Conservation (phyloP, 768 basidiomycete species). For the Lentinula sp. region DNA sequence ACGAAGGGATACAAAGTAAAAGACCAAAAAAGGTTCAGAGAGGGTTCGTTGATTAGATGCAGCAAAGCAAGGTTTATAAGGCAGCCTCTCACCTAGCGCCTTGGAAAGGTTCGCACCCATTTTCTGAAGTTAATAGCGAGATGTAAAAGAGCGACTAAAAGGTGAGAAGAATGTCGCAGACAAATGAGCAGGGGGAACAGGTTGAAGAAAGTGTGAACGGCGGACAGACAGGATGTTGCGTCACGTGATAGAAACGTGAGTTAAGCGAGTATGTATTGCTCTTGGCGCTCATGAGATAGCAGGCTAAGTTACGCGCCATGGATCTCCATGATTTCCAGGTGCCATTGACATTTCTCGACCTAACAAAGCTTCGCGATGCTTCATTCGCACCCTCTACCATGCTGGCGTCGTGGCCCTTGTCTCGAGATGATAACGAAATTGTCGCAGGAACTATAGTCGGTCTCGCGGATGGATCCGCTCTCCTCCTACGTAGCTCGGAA, state of each 20-base stretch:
- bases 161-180: slow-evolving; percentile 17
- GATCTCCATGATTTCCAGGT: not conserved
- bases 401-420: not conserved
- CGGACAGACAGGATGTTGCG: not conserved
- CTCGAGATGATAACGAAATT: not conserved
- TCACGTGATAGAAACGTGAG: not conserved
- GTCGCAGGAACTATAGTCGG: not conserved
- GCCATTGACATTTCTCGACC: not conserved
- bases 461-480: not conserved
- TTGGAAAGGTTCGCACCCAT: slow-evolving; percentile 88
- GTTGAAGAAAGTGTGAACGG: not conserved
- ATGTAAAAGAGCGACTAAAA: slow-evolving; percentile 63
- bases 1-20: slow-evolving; percentile 3
- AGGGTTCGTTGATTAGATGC: not conserved
- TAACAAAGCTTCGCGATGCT: not conserved
- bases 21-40: slow-evolving; percentile 8
- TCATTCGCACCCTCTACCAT: not conserved
- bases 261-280: not conserved
- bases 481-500: slow-evolving; percentile 4
- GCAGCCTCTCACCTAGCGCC: slow-evolving; percentile 52
- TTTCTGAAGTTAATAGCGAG: slow-evolving; percentile 11
- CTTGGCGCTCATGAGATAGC: not conserved
- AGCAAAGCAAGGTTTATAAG: not conserved
- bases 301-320: not conserved
- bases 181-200: not conserved